Conservation (phyloP, 495 filamentous ascomycete species). For the Oidiodendron maius region DNA sequence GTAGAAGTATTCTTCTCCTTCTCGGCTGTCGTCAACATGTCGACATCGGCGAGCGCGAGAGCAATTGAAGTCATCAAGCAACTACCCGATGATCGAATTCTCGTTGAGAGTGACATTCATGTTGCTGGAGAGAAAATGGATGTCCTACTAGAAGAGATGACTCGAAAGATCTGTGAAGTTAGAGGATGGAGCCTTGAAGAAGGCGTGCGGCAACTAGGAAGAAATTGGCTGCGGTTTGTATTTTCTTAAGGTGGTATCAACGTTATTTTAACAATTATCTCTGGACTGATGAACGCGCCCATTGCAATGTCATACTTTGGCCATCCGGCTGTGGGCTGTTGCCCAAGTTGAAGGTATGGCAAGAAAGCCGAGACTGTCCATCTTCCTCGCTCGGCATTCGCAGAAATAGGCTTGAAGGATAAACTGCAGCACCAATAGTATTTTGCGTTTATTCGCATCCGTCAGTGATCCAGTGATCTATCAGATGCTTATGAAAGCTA, state of each 20-base stretch:
- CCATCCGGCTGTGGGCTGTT: no score
- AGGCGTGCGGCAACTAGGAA: slow-evolving; percentile 60
- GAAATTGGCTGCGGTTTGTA: slow-evolving; percentile 78
- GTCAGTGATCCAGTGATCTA: no score
- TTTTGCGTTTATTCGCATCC: no score
- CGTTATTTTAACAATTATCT: no score
- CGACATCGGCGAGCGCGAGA: slow-evolving; percentile 44
- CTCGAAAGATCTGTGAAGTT: slow-evolving; percentile 64
- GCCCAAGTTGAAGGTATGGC: no score
- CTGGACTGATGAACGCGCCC: no score
- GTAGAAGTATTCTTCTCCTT: slow-evolving; percentile 84
- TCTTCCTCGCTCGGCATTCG: no score
- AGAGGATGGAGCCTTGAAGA: slow-evolving; percentile 73
- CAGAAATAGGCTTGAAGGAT: no score
- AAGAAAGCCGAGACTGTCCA: no score
- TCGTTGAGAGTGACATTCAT: slow-evolving; percentile 90
- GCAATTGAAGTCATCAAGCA: slow-evolving; percentile 61
- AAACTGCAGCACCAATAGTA: no score
- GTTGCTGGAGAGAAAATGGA: slow-evolving; percentile 83
- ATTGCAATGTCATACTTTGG: no score
- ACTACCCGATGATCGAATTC: slow-evolving; percentile 69
- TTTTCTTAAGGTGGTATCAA: slow-evolving; percentile 31
- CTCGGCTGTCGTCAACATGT: slow-evolving; percentile 76
- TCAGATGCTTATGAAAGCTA: no score
- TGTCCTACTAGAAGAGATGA: slow-evolving; percentile 62